These are phyloP conservation scores for Calonectria henricotiae DNA, from an alignment of 2,329 filamentous ascomycete genomes.

Conservation along the genomic window DNA sequence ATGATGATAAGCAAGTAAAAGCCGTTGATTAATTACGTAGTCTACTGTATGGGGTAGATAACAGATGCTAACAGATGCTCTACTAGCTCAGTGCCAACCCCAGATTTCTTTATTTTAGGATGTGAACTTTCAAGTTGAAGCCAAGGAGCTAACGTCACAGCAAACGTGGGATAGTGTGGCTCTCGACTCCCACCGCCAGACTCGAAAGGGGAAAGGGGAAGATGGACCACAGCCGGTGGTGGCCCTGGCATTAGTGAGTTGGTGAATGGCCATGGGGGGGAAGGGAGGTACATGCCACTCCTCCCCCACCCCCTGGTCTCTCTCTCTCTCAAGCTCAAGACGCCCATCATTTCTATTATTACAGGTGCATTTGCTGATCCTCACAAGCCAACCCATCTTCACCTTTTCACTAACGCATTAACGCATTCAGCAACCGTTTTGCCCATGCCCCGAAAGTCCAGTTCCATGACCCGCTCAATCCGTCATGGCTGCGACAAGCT, in stretches of 20 bases:
- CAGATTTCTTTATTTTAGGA: slow-evolving; percentile 17
- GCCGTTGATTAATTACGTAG: neutral
- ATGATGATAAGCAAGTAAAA: neutral
- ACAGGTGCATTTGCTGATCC: slow-evolving; percentile 4
- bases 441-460: neutral
- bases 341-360: neutral
- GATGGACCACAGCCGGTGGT: neutral
- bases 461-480: slow-evolving; percentile 51
- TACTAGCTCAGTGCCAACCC: slow-evolving; percentile 24
- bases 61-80: neutral
- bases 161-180: slow-evolving; percentile 17
- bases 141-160: slow-evolving; percentile 24
- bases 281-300: slow-evolving; percentile 18
- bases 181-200: slow-evolving; percentile 18
- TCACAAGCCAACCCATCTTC: neutral
- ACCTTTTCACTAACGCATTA: neutral
- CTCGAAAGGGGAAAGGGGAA: slow-evolving; percentile 29
- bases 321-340: neutral
- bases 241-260: slow-evolving; percentile 19
- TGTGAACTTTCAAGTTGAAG: neutral
- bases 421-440: neutral
- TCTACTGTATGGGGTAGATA: too few relatives aligned
- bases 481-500: slow-evolving; percentile 49
- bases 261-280: neutral
- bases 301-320: neutral